Conservation (phyloP, 2,329 filamentous ascomycete species). For the Fonsecaea nubica region DNA sequence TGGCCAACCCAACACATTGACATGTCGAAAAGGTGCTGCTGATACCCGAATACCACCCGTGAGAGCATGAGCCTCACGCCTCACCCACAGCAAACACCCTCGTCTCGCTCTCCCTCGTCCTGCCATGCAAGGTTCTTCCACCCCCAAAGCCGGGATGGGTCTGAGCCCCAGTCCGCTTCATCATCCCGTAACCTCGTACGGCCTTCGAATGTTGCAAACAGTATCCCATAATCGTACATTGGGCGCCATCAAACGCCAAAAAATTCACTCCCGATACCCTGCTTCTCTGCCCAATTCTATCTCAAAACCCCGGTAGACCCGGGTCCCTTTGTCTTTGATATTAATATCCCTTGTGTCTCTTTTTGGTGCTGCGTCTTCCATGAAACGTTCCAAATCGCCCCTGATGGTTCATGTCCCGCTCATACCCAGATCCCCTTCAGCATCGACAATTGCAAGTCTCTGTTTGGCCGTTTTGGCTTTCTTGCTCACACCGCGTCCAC, state of each 20-base stretch:
- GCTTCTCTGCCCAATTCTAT: conserved; percentile 1
- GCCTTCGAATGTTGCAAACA: neutral
- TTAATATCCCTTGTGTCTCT: conserved; percentile 1
- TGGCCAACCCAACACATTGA: neutral
- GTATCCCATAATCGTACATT: conserved; percentile 15
- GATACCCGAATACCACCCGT: neutral
- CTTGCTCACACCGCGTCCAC: conserved; percentile 63
- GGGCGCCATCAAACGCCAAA: neutral
- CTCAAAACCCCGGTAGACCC: neutral
- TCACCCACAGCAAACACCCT: neutral
- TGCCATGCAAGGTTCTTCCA: neutral
- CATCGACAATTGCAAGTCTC: conserved; percentile 53
- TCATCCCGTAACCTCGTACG: neutral
- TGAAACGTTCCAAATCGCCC: conserved; percentile 4
- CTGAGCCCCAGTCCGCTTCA: neutral
- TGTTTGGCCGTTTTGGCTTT: conserved; percentile 67
- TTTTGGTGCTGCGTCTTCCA: neutral
- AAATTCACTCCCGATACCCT: neutral
- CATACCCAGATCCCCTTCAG: conserved; percentile 50
- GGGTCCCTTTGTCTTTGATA: neutral
- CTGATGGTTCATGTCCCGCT: conserved; percentile 31
- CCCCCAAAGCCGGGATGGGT: neutral
- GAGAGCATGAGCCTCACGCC: neutral
- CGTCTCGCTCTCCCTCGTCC: neutral
- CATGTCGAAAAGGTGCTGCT: conserved; percentile 2